Conservation (phyloP, 2,329 filamentous ascomycete genomes). For the Talaromyces piceae region DNA sequence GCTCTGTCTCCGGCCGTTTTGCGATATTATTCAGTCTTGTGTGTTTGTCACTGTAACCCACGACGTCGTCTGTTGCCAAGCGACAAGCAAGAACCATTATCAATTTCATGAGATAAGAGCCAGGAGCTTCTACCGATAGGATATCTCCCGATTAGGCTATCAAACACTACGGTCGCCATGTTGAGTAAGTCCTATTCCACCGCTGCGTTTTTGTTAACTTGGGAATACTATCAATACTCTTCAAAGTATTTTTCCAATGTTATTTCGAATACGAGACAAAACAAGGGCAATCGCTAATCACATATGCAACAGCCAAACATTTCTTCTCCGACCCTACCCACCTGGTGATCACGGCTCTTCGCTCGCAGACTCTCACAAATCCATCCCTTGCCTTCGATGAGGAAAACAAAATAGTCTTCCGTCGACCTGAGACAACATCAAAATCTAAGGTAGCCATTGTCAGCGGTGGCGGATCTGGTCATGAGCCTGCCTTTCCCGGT, state of each 20-base stretch:
- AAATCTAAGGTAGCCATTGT: constrained; percentile 67
- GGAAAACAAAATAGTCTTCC: constrained; percentile 77
- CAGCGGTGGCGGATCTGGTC: constrained; percentile 81
- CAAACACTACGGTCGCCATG: background rate
- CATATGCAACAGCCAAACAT: constrained; percentile 54
- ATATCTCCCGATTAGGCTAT: background rate
- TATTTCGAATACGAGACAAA: background rate
- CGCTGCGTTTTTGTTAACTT: background rate
- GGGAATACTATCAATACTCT: too few species aligned
- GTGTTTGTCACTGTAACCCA: background rate
- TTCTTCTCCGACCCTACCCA: constrained; percentile 79
- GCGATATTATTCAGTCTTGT: background rate
- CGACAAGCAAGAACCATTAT: background rate
- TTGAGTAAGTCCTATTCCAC: background rate
- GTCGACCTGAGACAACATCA: constrained; percentile 49
- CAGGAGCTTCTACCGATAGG: background rate
- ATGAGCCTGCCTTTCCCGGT: constrained; percentile 79
- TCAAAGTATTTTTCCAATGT: too few species aligned
- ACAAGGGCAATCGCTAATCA: background rate
- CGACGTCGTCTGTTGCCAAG: background rate
- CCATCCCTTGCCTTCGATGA: constrained; percentile 72
- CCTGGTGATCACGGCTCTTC: constrained; percentile 69
- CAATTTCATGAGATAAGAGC: background rate
- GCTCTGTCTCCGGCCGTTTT: background rate
- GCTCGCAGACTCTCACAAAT: constrained; percentile 73